Base-by-base conservation (phyloP, 1,139 yeast genomes). In the Arxiozyma slooffiae region DNA sequence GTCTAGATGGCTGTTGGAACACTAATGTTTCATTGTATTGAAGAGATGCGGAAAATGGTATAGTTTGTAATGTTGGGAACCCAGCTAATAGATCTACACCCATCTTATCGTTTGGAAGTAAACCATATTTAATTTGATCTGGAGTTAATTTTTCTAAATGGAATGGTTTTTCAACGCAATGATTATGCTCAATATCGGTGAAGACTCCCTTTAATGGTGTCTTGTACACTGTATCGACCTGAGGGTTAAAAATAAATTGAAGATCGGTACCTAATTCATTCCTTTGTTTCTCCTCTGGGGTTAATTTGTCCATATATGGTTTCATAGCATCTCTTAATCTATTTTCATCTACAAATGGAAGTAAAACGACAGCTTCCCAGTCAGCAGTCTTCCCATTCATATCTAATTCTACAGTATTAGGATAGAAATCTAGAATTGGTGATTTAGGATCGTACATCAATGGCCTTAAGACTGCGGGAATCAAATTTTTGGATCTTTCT, bases 301-400 rank as follows among this genome's bases (percentile, higher is more conserved):
- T 71, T 51, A 94, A 71, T 53, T 75, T 76, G 0, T 70, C 63
- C 53, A 86, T 85, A 43, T 74, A 67, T 1, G 95, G 85, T 47
- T 71, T 74, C 75, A 94, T 79, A 0, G 92, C 90, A 2, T 75
- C 79, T 48, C 85, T 71, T 53, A 92, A 75, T 55, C 92, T 76
- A 38, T 78, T 71, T 62, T 85, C 90, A 59, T 94, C 97, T 49
- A 92, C 97, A 74, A 94, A 94, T 14, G 95, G 85, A 55, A 92
- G 78, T 63, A 88, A 79, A n/a, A 92, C 96, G 50, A 92, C 97
- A 8, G 97, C 97, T 71, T 92, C 98, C 99, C 99, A 92, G 48
- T 87, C 83, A 7, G 95, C 95, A 50, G 90, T 86, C 67, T 92
- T 94, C 48, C 97, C 98, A 64, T 92, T 94, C 78, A 82, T 75